A percentile compares a stretch with the other conserved stretches of the same genome.
These are phyloP conservation scores for Yamadazyma sp. DNA, from an alignment of 1,139 yeast species.

Conservation along the genomic window DNA sequence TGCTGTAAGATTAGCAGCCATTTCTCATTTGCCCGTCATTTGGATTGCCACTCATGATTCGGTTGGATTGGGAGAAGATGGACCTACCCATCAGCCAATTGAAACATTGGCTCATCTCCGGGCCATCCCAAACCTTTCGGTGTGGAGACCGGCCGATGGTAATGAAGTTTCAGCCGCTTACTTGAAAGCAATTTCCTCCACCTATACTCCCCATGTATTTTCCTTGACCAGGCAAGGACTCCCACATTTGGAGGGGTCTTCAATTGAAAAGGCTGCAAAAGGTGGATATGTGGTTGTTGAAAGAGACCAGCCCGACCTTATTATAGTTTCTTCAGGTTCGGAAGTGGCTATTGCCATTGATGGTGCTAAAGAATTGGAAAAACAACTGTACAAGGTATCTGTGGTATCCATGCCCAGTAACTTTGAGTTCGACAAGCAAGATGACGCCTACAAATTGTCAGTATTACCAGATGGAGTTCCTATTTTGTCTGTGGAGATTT, in stretches of 20 bases:
- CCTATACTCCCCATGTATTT: slow-evolving; percentile 78
- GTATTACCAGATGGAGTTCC: slow-evolving; percentile 95
- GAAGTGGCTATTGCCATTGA: slow-evolving; percentile 84
- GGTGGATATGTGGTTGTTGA: slow-evolving; percentile 83
- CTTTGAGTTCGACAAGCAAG: slow-evolving; percentile 81
- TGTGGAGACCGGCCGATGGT: slow-evolving; percentile 99
- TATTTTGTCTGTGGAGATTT: slow-evolving; percentile 87
- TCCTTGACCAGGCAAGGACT: slow-evolving; percentile 95
- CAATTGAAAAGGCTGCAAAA: slow-evolving; percentile 83
- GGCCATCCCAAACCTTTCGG: slow-evolving; percentile 90
- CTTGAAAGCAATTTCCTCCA: slow-evolving; percentile 67
- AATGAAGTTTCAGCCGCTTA: slow-evolving; percentile 97
- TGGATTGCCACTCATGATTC: slow-evolving; percentile 99
- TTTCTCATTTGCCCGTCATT: slow-evolving; percentile 87
- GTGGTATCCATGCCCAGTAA: slow-evolving; percentile 92
- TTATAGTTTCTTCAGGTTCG: slow-evolving; percentile 89
- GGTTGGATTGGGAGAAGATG: slow-evolving; percentile 98
- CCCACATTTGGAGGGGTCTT: slow-evolving; percentile 91
- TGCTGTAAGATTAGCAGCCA: slow-evolving; percentile 90
- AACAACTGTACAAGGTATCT: slow-evolving; percentile 56
- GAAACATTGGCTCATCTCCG: slow-evolving; percentile 97
- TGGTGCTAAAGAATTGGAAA: slow-evolving; percentile 63
- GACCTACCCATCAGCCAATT: slow-evolving; percentile 99
- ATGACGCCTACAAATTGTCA: slow-evolving; percentile 71
- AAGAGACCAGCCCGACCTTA: slow-evolving; percentile 68